Percentiles rank a stretch among this genome's conserved stretches.
phyloP scores from a whole-genome alignment of 768 basidiomycete species.

The Kockovaella imperatae region DNA sequence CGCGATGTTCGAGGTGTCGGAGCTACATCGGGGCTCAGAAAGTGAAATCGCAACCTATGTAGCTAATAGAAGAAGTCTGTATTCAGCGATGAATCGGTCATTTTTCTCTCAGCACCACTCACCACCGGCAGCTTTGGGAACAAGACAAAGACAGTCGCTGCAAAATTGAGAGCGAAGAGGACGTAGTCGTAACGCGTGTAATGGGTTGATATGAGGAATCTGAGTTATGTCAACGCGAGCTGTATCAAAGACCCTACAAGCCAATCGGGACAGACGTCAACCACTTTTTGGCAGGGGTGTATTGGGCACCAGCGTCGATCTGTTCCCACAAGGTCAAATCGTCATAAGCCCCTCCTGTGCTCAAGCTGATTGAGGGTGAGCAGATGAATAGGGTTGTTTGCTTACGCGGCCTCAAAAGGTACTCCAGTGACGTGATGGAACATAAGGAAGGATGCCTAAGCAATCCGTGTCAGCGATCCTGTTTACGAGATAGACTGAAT shows the following conservation, averaged over 20 bases:
- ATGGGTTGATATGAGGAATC: constrained; percentile 94
- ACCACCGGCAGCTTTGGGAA: constrained; percentile 96
- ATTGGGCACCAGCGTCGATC: constrained; percentile 96
- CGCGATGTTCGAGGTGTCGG: constrained; percentile 20
- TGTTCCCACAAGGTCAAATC: constrained; percentile 98
- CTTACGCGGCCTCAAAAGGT: constrained; percentile 64
- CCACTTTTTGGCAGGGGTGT: constrained; percentile 98
- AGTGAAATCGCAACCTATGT: constrained; percentile 35
- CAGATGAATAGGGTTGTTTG: constrained; percentile 48
- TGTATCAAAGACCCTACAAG: constrained; percentile 56
- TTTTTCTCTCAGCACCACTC: constrained; percentile 36
- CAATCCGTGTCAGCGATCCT: not conserved
- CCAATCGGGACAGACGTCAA: constrained; percentile 78
- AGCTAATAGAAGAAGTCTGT: constrained; percentile 14
- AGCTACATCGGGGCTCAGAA: constrained; percentile 11
- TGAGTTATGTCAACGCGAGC: constrained; percentile 46
- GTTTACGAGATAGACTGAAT: not conserved
- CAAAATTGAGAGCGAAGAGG: constrained; percentile 82
- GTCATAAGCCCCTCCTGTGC: constrained; percentile 79
- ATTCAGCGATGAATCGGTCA: not conserved
- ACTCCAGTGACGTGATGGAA: constrained; percentile 98
- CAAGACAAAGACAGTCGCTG: constrained; percentile 66
- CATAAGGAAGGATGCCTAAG: constrained; percentile 89
- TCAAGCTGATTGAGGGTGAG: constrained; percentile 20
- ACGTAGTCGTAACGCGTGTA: constrained; percentile 96